phyloP scores from a whole-genome alignment of 345 rosid genomes.

The Linum tenue region DNA sequence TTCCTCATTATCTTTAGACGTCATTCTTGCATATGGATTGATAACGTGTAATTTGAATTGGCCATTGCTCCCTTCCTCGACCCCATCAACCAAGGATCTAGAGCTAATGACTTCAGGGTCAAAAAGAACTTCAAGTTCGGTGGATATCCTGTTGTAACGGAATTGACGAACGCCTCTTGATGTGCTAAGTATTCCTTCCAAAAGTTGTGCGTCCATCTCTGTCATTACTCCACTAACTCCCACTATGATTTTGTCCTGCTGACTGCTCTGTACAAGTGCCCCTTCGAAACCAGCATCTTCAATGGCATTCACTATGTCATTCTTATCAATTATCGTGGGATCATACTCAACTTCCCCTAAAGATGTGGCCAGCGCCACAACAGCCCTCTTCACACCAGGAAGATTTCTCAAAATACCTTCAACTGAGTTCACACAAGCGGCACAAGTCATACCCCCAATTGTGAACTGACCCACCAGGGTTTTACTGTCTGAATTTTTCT shows the following conservation, averaged over 20 bases:
- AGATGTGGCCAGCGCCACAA: slow-evolving; percentile 89
- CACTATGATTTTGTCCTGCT: slow-evolving; percentile 70
- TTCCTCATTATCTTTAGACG: slow-evolving; percentile 75
- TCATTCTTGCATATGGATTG: slow-evolving; percentile 84
- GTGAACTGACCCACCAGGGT: slow-evolving; percentile 74
- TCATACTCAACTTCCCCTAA: slow-evolving; percentile 96
- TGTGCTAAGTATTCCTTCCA: slow-evolving; percentile 55
- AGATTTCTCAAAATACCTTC: slow-evolving; percentile 78
- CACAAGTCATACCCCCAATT: slow-evolving; percentile 98
- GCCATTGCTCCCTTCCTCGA: slow-evolving; percentile 61
- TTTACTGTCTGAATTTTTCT: slow-evolving; percentile 52
- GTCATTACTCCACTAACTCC: slow-evolving; percentile 53
- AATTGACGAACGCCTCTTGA: slow-evolving; percentile 74
- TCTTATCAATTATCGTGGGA: slow-evolving; percentile 61
- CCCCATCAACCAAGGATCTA: slow-evolving; percentile 71
- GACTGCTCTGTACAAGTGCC: slow-evolving; percentile 86
- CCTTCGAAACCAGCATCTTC: slow-evolving; percentile 98
- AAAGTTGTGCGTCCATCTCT: slow-evolving; percentile 59
- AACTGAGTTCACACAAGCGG: slow-evolving; percentile 91
- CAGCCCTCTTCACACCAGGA: slow-evolving; percentile 89
- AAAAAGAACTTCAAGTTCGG: slow-evolving; percentile 72
- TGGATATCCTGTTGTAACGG: slow-evolving; percentile 45
- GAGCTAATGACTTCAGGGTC: slow-evolving; percentile 82
- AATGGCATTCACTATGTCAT: slow-evolving; percentile 76
- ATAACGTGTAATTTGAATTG: slow-evolving; percentile 59